Conservation (phyloP, 2,329 filamentous ascomycete species). For the Chaetomiaceae sp. region DNA sequence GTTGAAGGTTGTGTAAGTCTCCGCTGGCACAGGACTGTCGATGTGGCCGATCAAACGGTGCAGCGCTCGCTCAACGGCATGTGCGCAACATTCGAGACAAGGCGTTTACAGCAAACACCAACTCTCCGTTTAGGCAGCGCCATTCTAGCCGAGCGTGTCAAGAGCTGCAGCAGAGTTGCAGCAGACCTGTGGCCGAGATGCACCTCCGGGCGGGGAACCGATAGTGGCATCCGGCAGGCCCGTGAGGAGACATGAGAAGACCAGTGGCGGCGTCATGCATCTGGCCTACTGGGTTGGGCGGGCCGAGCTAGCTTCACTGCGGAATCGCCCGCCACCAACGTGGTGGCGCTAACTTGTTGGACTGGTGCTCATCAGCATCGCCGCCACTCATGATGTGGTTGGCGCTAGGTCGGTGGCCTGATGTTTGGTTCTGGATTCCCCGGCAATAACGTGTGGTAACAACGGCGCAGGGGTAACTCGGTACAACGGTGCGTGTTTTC, state of each 20-base stretch:
- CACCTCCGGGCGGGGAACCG: background rate
- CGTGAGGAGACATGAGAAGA: background rate
- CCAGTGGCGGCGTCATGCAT: background rate
- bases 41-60: background rate
- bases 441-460: no score
- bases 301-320: background rate
- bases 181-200: background rate
- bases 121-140: background rate
- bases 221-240: conserved; percentile 4
- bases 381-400: no score
- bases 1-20: background rate
- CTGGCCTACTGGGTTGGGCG: background rate
- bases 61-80: no score
- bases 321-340: background rate
- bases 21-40: background rate
- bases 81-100: background rate
- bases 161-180: conserved; percentile 7
- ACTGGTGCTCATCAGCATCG: no score
- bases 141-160: background rate
- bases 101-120: background rate
- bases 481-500: no score
- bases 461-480: background rate
- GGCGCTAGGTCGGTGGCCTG: background rate
- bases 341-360: background rate
- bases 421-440: background rate